Evolutionary conservation across 2,329 filamentous ascomycete genomes (phyloP).

Genomic region (Dothiorella sarmentorum): DNA sequence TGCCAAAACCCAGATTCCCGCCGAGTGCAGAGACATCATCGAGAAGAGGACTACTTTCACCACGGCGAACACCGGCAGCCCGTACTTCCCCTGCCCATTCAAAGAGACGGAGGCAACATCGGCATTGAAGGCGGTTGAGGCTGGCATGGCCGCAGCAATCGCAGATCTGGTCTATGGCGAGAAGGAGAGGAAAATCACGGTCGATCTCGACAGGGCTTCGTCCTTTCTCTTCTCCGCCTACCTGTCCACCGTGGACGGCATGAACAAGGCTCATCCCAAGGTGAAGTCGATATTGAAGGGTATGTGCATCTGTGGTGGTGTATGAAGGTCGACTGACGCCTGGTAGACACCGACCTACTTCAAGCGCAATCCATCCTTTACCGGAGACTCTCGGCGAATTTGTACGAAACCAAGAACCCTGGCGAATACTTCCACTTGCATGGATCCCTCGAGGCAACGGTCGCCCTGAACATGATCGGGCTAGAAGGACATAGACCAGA

Average conservation of each 20-base stretch:
- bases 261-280: constrained; percentile 41
- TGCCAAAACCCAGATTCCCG: constrained; percentile 33
- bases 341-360: constrained; percentile 66
- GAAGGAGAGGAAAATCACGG: constrained; percentile 45
- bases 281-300: constrained; percentile 48
- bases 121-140: constrained; percentile 59
- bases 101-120: constrained; percentile 53
- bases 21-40: constrained; percentile 32
- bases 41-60: constrained; percentile 29
- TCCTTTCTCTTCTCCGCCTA: constrained; percentile 59
- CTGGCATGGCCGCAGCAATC: constrained; percentile 57
- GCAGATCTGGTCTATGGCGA: constrained; percentile 53
- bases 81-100: constrained; percentile 45
- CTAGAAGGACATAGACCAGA: constrained; percentile 60
- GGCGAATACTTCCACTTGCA: constrained; percentile 74
- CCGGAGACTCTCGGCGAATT: constrained; percentile 67
- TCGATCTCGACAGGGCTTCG: constrained; percentile 54
- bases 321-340: constrained; percentile 20
- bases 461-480: constrained; percentile 67
- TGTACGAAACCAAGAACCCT: constrained; percentile 64
- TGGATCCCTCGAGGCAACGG: constrained; percentile 68
- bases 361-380: constrained; percentile 69
- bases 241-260: constrained; percentile 53
- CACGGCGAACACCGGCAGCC: constrained; percentile 37
- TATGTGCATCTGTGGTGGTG: constrained; percentile 19